These are phyloP conservation scores for Eucalyptus regnans DNA, from an alignment of 345 rosid genomes.

Conservation along the genomic window DNA sequence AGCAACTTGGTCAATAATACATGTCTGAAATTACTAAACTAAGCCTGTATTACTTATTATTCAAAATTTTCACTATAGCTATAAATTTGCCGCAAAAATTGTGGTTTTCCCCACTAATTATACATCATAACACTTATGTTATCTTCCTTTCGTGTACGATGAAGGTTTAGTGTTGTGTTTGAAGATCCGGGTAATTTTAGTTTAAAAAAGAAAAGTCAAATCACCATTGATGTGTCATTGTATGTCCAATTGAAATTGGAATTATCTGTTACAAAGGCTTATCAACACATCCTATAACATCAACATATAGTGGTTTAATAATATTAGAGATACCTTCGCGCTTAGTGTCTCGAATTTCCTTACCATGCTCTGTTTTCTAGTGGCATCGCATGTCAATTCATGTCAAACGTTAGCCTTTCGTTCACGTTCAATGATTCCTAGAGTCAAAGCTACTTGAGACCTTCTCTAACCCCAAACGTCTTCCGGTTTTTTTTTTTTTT, in stretches of 20 bases:
- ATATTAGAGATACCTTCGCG: neutral
- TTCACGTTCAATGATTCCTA: neutral
- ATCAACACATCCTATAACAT: neutral
- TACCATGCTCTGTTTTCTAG: neutral
- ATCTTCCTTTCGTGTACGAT: neutral
- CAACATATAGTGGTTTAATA: neutral
- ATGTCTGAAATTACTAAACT: neutral
- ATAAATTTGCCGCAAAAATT: neutral
- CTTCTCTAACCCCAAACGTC: neutral
- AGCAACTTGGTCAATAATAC: neutral
- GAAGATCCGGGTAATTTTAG: neutral
- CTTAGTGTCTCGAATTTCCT: neutral
- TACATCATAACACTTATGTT: neutral
- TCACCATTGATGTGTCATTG: neutral
- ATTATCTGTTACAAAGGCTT: neutral
- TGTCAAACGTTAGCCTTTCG: neutral
- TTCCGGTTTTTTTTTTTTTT: too few relatives aligned
- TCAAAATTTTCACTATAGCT: neutral
- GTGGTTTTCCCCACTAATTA: neutral
- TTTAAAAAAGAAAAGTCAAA: neutral
- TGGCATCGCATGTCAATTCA: neutral
- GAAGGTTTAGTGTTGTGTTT: neutral
- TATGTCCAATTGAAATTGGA: neutral
- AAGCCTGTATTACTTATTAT: neutral
- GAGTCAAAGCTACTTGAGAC: neutral